Evolutionary conservation across 2,329 filamentous ascomycete species (phyloP).

Genomic region (Nemania diffusa): DNA sequence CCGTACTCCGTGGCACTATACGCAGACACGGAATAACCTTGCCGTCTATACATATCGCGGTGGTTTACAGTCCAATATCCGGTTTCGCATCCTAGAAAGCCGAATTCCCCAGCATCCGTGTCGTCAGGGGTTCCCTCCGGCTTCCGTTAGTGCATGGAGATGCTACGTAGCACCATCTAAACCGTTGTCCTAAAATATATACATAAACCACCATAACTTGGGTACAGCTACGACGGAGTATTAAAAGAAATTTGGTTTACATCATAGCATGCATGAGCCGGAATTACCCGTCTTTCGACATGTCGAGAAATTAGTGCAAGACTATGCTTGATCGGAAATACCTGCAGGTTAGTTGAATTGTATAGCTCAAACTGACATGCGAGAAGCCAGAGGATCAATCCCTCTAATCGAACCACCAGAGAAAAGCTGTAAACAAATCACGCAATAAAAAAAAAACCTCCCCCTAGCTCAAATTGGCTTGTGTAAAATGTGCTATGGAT

Average conservation of each 20-base stretch:
- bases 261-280: too few relatives aligned
- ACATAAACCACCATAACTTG: background rate
- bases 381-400: background rate
- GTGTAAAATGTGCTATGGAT: background rate
- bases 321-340: background rate
- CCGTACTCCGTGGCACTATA: slow-evolving; percentile 5
- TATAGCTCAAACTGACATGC: background rate
- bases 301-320: too few relatives aligned
- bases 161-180: background rate
- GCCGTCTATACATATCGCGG: slow-evolving; percentile 2
- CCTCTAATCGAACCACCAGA: background rate
- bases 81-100: background rate
- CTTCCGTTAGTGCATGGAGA: background rate
- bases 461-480: too few relatives aligned
- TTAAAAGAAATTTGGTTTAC: too few relatives aligned
- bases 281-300: too few relatives aligned
- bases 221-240: too few relatives aligned
- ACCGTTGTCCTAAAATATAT: background rate
- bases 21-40: background rate
- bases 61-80: background rate
- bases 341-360: background rate
- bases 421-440: background rate
- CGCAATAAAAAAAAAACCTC: too few relatives aligned
- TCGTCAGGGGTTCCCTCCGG: background rate
- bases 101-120: background rate